Evolutionary conservation across 768 basidiomycete genomes (phyloP), one percentile per base, ranked within the genome.

Genomic region (Tulasnella sp.): DNA sequence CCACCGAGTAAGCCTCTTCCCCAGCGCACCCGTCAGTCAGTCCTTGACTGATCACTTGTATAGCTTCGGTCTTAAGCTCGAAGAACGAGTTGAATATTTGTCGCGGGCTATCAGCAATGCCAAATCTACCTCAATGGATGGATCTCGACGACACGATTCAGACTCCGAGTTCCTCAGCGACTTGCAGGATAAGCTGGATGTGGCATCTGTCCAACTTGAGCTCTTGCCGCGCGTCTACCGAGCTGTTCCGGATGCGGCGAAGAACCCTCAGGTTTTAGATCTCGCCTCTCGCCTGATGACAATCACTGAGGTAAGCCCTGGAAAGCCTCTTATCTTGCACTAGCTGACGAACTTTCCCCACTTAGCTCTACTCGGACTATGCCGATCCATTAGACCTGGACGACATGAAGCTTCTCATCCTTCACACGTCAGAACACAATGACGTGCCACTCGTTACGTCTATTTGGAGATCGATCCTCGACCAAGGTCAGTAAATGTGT

Each of bases 131-230:
- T 92, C 95, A 28, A 88, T 22, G 16, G 72, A 80, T 48, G 81
- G 90, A 24, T 90, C 91, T 42, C 93, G 93, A 14, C 89, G 91
- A 80, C 93, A 96, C 83, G 94, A 96, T 85, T 93, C 93, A 42
- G 95, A 95, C n/a, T 95, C 98, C 75, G 93, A 95, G 75, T 98
- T 99, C 88, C 89, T 97, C n/a, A 95, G 93, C 0, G 93, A 95
- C 83, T 88, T 98, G 28, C 97, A 98, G 87, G 98, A 99, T 86
- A 96, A 96, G 85, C 90, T 98, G 18, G 98, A 99, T 69, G 98
- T 99, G 37, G 95, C 96, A 8, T 94, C 97, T 86, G 96, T 99
- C 12, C 98, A 99, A 84, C 87, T 97, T n/a, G 97, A 98, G 85
- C 90, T 98, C 73, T 94, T 92, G 44, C n/a, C 37, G 14, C 46